Evolutionary conservation across 2,329 filamentous ascomycete genomes (phyloP), one percentile per base, ranked within the genome.

Genomic region (Emmonsiellopsis sp.): DNA sequence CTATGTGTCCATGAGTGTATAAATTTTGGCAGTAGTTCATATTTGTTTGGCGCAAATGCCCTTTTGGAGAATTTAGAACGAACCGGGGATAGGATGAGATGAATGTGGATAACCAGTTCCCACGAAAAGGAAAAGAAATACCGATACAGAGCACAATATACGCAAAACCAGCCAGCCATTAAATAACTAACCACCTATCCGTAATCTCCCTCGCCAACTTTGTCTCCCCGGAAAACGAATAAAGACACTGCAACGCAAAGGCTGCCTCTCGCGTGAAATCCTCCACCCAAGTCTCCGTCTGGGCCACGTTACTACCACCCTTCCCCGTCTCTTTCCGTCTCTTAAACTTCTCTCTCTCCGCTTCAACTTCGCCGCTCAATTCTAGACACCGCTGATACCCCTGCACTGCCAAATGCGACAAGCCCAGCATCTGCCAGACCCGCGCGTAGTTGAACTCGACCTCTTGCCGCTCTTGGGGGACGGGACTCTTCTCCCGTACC

Each of bases 371-470:
- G 46, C 71, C 69, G 39, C 75, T 74, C 37, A 84, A 60, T 33
- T 69, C 65, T 43, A 86, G 68, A 37, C 79, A 80, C 37, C 70
- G 74, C 58, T 83, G 74, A 65, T 96, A 97, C 52, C 82, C 86
- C 21, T 83, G 77, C 4, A 87, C 72, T 0, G 90, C 89, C 32
- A 94, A 71, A 63, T 88, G 83, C 17, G 79, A 76, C 54, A 94
- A 72, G 0, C 88, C 87, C 9, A 94, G 74, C 54, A 85, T 77
- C 66, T 93, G 87, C 74, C 87, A 93, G 31, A 83, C 80, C 21
- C 88, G 76, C 1, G 80, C 89, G 47, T 90, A 76, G 62, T 95
- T 95, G 71, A 86, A 94, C 63, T 88, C 85, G 6, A 87, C 87
- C 69, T 95, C 89, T 64, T 88, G 86, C 48, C 76, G 70, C 61